Base-by-base conservation (phyloP, 2,329 filamentous ascomycete genomes). In the Cladophialophora bantiana region DNA sequence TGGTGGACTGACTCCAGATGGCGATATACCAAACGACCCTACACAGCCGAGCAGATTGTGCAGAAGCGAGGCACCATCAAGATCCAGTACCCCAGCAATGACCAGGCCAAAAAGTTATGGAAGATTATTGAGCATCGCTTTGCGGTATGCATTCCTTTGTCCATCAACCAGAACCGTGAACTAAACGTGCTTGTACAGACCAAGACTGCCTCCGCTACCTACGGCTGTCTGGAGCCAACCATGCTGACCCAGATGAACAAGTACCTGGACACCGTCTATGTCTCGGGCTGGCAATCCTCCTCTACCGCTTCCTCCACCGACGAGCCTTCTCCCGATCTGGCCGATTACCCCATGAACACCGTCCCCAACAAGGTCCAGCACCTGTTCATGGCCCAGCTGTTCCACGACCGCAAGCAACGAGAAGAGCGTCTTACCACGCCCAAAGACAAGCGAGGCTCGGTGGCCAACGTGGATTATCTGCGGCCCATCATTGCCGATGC, bases 211-310 rank as follows among this genome's bases (percentile, higher is more conserved):
- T 96, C 92, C 81, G 96, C 90, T 83, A 99, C 95, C 65, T 99
- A 97, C 78, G 95, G 95, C 76, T 98, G 95, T 82, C 85, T 99
- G 71, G 95, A 99, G 78, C 95, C 95, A 10, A 97, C 96, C 64
- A 97, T 97, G 92, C 87, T 99, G 78, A 98, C 95, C 34, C 95
- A 99, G 81, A 99, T 99, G 95, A 94, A 94, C 75, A 97, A 98
- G 82, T 98, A 96, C 80, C 86, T 99, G 69, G 95, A 99, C 78
- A 99, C 95, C 38, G 92, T 99, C 78, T 99, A 99, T 79, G 95
- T 99, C 69, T 98, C 95, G 62, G 95, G 95, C 71, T 99, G 95
- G 95, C 95, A 99, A 82, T 97, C 92, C 71, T 98, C 94, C 1
- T 97, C 94, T 31, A 99, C 95, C 7, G 95, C 95, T 58, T 97